Base-by-base conservation (phyloP, 2,329 filamentous ascomycete species). In the Gyromitra esculenta region DNA sequence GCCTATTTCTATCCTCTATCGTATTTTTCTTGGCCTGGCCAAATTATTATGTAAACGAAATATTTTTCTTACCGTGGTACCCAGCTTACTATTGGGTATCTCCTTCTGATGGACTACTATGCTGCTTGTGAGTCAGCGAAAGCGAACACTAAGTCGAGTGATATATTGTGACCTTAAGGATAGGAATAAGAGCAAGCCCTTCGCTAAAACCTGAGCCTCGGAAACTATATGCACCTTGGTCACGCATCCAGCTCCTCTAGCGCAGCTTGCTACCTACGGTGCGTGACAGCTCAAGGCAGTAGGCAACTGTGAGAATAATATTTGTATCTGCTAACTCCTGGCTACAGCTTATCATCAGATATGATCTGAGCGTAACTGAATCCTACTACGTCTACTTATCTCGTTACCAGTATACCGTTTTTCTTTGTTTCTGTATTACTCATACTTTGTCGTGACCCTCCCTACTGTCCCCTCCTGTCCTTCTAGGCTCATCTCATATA, bases 401-500 rank as follows among this genome's bases (percentile, higher is more conserved):
- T 25, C 21, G 3, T 7, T 59, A 11, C 52, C 13, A 57, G 7
- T 11, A 18, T n/a, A 0, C 15, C 60, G 3, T 9, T 25, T 31
- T 45, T 31, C 25, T 15, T 25, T 37, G 15, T 7, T 25, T 21
- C 21, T 8, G 13, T 13, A 56, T 52, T 77, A 80, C 21, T 80
- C 78, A 66, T 79, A 80, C 48, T 71, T 79, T 45, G 76, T 77
- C 41, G 73, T 73, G 35, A 80, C 78, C 63, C 78, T 75, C 18
- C 77, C 79, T 7, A 79, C 78, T 37, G 72, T 80, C 5, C 62
- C 72, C 48, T 75, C 73, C 45, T 77, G 65, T 15, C 76, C 75
- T 54, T 77, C 77, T 31, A 79, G 41, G 25, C 73, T 78, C 78
- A 80, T 79, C 52, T 79, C 78, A 66, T 77, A 79, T n/a, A 75